Base-by-base conservation (phyloP, 2,329 filamentous ascomycete genomes). In the Clonostachys byssicola region DNA sequence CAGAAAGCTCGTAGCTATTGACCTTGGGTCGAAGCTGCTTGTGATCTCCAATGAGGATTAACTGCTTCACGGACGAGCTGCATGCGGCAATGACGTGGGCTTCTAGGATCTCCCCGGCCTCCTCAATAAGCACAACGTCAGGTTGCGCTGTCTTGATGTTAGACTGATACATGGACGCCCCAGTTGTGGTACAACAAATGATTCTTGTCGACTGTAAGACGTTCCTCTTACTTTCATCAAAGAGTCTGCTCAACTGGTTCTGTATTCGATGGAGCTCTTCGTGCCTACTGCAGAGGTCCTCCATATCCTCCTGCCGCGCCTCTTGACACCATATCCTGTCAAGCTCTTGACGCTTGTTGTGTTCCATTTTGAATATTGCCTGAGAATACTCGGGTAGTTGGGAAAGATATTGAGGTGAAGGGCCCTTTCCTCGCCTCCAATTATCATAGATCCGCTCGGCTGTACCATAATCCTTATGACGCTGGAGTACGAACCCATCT, bases 61-160 rank as follows among this genome's bases (percentile, higher is more conserved):
- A 58, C 38, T 89, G 83, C 49, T 86, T 75, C 0, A 78, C 78
- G 0, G 72, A 62, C 0, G 74, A 60, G 0, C 71, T 68, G 47
- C 89, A 55, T 0, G 86, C 77, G 0, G 85, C 78, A 1, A 89
- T 61, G 17, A 66, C 38, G 52, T 89, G 86, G 2, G 74, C 73
- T 59, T 90, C 86, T 0, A 89, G 67, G 5, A 90, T 86, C 52
- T 90, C 86, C 2, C 85, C 86, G 1, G 85, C 86, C 60, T 90
- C 86, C 59, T 90, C 86, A 0, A 88, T 78, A 0, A 91, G 57
- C 2, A 89, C 62, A 4, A 88, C 68, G 2, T 81, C 80, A 0
- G 84, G 82, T 0, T 65, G 60, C 0, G 76, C 77, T 1, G 72
- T 66, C 5, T 72, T 72, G 9, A 90, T 72, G 2, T 78, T 67